Evolutionary conservation across 169 alveolate genomes (phyloP), one percentile per base, ranked within the genome.

Genomic region (Fabrea salina): DNA sequence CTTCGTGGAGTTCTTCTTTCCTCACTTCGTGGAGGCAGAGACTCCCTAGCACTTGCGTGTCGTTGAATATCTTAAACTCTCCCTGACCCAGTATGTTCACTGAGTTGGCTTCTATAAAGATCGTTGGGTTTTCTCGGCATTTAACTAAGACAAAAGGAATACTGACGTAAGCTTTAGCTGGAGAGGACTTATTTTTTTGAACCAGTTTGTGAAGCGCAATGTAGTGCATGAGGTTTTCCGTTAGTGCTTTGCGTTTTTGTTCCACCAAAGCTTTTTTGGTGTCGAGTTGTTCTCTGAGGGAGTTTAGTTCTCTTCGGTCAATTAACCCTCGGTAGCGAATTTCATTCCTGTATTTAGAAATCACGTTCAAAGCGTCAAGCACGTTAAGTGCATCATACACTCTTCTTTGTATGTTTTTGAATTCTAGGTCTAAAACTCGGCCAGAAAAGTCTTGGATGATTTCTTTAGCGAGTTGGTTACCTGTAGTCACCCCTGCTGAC

Each of bases 321-420:
- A 35, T 16, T 5, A 58, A 58, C 4, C 76, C 76, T 19, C 30
- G 50, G 41, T 66, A 88, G 33, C 59, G 57, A n/a, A 89, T 85
- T 16, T 82, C 71, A 50, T 83, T 75, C 51, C 86, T 75, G 54
- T 81, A 70, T 77, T 89, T 89, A 43, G 57, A 59, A 50, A 89
- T 82, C 30, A 84, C 35, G 32, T 84, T 86, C 40, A 86, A 40
- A 19, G 94, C 89, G 33, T 66, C 59, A 44, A 90, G 89, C 4
- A 90, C 91, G 74, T 90, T 90, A 8, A 90, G 79, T 0, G 95
- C 89, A 74, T 90, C 95, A 61, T 90, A 90, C 13, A 90, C 95
- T 79, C 95, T 71, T 64, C 95, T 76, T 59, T 86, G 88, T 1
- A 90, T 90, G 70, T 90, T 90, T 78, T 90, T 90, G 66, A 84